Conservation (phyloP, 192 early-diverging fungal species). For the Chytriomyces hyalinus region DNA sequence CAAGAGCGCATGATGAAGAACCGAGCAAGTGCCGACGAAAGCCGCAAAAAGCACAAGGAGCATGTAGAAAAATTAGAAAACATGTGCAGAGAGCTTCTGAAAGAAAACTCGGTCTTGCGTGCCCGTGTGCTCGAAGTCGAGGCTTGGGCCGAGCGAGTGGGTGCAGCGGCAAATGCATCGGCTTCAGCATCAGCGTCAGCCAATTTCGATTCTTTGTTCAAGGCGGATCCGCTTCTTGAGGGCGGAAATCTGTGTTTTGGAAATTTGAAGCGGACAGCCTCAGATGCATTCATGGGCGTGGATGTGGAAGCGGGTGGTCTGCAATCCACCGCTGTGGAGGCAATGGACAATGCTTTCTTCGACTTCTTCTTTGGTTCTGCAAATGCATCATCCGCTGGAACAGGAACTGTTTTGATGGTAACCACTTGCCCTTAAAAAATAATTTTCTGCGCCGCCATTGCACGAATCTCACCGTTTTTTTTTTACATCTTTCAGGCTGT, state of each 20-base stretch:
- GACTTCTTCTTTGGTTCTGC: not conserved
- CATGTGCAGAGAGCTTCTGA: constrained; percentile 61
- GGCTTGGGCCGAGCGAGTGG: constrained; percentile 41
- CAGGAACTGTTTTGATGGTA: constrained; percentile 39
- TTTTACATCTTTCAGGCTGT: constrained; percentile 59
- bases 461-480: not conserved
- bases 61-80: constrained; percentile 73
- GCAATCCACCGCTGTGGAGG: not conserved
- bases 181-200: constrained; percentile 33
- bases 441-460: constrained; percentile 51
- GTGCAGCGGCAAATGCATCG: constrained; percentile 16
- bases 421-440: constrained; percentile 60
- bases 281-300: not conserved
- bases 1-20: constrained; percentile 92
- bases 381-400: not conserved
- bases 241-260: no score
- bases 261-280: not conserved
- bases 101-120: constrained; percentile 49
- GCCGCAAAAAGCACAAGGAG: constrained; percentile 89
- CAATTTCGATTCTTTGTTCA: not conserved
- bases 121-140: constrained; percentile 43
- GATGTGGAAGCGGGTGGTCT: not conserved
- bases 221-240: no score
- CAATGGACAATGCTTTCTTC: not conserved
- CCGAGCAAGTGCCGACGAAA: constrained; percentile 83